Conservation (phyloP, 208 protist genomes). For the Leptomonas pyrrhocoris region DNA sequence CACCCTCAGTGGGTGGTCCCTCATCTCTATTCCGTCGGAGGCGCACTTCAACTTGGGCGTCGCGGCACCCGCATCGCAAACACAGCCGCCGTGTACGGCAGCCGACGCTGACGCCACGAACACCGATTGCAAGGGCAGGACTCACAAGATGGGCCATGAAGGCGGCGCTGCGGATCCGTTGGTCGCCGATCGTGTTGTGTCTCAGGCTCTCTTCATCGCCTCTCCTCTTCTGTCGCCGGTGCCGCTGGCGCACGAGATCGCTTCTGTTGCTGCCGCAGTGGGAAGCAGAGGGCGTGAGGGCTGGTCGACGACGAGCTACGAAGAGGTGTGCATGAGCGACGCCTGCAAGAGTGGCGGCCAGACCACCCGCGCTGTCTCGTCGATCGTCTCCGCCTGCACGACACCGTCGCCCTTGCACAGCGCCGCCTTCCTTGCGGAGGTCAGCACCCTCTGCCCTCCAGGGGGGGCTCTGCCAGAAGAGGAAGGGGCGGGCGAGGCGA, state of each 20-base stretch:
- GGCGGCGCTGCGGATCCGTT: too few relatives aligned
- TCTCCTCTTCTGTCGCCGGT: not conserved
- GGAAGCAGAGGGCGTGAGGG: slow-evolving; percentile 1
- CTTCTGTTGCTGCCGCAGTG: not conserved
- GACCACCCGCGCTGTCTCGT: not conserved
- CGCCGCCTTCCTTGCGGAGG: not conserved
- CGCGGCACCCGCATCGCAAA: not conserved
- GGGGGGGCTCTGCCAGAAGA: not conserved
- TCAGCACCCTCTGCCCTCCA: not conserved
- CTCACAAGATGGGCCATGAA: too few relatives aligned
- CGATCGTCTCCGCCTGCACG: slow-evolving; percentile 1
- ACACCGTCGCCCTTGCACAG: slow-evolving; percentile 8
- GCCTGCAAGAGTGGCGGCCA: not conserved
- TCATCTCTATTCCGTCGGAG: slow-evolving; percentile 25
- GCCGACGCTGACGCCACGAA: not conserved
- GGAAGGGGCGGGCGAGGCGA: too few relatives aligned
- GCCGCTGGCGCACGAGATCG: not conserved
- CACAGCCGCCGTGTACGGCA: not conserved
- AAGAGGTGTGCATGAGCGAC: slow-evolving; percentile 22
- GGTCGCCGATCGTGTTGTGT: not conserved
- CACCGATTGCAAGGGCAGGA: not conserved
- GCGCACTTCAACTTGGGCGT: not conserved
- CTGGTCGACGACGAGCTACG: slow-evolving; percentile 27
- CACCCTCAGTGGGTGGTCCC: slow-evolving; percentile 16
- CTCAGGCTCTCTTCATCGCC: slow-evolving; percentile 1